Conservation (phyloP, 192 early-diverging fungal genomes). For the Mortierella hygrophila region DNA sequence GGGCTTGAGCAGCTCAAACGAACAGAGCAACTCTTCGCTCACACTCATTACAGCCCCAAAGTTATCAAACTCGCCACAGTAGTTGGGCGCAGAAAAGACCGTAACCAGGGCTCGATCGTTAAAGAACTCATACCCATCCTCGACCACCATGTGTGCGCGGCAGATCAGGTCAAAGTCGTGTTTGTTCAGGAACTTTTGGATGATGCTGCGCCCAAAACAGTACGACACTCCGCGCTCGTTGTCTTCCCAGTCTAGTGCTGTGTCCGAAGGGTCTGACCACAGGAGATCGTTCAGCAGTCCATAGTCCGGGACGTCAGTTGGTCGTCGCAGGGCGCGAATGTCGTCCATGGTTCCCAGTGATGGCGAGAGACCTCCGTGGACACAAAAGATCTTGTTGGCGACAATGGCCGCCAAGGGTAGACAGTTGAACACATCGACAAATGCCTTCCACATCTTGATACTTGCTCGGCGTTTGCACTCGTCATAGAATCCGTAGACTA, state of each 20-base stretch:
- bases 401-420: constrained; percentile 94
- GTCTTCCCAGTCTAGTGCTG: constrained; percentile 85
- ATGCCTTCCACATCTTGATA: constrained; percentile 92
- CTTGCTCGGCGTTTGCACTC: constrained; percentile 93
- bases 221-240: constrained; percentile 98
- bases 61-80: constrained; percentile 97
- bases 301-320: constrained; percentile 92
- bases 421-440: constrained; percentile 95
- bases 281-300: constrained; percentile 92
- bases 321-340: constrained; percentile 82
- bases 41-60: constrained; percentile 93
- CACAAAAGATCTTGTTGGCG: constrained; percentile 94
- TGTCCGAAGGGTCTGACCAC: constrained; percentile 94
- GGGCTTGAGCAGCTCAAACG: constrained; percentile 87
- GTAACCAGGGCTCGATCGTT: constrained; percentile 91
- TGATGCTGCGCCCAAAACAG: constrained; percentile 89
- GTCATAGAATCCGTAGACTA: constrained; percentile 97
- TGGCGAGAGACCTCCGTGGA: constrained; percentile 94
- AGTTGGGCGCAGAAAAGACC: constrained; percentile 96
- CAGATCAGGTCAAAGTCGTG: constrained; percentile 94
- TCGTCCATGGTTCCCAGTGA: constrained; percentile 86
- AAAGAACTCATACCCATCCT: constrained; percentile 99
- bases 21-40: constrained; percentile 91
- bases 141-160: constrained; percentile 96
- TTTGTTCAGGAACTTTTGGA: constrained; percentile 85